These are phyloP conservation scores for Ophiostoma ulmi DNA, from an alignment of 2,329 filamentous ascomycete genomes.

Conservation along the genomic window DNA sequence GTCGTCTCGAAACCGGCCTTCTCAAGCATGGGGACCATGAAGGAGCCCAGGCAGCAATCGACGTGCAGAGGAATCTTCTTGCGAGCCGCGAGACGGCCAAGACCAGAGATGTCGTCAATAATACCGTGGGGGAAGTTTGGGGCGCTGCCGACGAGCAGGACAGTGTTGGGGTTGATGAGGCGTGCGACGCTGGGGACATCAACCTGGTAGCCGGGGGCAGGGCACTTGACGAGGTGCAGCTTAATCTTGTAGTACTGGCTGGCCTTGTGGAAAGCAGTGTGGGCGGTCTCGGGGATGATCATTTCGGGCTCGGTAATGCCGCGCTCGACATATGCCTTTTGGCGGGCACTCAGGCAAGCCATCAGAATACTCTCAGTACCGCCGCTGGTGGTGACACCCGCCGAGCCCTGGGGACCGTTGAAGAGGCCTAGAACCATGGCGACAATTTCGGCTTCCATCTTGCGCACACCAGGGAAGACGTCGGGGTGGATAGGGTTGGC, in stretches of 20 bases:
- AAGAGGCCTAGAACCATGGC: constrained; percentile 91
- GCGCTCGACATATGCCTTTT: constrained; percentile 81
- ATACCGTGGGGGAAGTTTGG: constrained; percentile 98
- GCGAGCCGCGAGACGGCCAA: constrained; percentile 76
- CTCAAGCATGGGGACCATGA: constrained; percentile 85
- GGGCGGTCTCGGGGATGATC: constrained; percentile 89
- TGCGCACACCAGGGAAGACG: constrained; percentile 93
- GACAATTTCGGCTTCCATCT: constrained; percentile 98
- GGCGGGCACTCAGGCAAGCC: constrained; percentile 83
- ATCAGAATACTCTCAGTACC: constrained; percentile 96
- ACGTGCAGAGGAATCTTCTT: constrained; percentile 86
- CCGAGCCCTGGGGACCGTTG: constrained; percentile 78
- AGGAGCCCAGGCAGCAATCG: constrained; percentile 95
- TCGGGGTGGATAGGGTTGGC: constrained; percentile 96
- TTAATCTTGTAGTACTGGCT: constrained; percentile 96
- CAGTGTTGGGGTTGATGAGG: constrained; percentile 88
- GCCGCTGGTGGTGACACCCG: constrained; percentile 84
- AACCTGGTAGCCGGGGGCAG: constrained; percentile 79
- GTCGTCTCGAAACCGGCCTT: constrained; percentile 88
- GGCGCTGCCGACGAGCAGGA: constrained; percentile 87
- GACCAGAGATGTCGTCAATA: constrained; percentile 83
- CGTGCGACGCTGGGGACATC: constrained; percentile 71
- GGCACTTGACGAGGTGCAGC: constrained; percentile 80
- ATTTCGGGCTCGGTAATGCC: constrained; percentile 92
- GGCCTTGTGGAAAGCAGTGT: constrained; percentile 95